A percentile compares a stretch with the other conserved stretches of the same genome.
phyloP scores from a whole-genome alignment of 2,329 filamentous ascomycete genomes.

The Ophiostoma montium region DNA sequence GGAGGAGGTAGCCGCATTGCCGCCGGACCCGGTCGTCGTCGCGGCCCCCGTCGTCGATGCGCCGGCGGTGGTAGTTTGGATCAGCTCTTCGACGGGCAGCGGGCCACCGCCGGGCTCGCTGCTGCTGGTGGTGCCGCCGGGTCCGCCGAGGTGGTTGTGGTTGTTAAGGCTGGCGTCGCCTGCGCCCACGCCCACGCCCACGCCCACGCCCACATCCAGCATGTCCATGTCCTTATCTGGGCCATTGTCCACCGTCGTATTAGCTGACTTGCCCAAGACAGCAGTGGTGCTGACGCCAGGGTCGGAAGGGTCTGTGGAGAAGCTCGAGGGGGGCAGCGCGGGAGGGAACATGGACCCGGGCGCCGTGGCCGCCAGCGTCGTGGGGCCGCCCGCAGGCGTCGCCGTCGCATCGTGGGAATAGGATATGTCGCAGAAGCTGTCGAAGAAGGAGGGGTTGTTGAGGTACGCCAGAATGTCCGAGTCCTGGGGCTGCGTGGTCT shows the following conservation, averaged over 20 bases:
- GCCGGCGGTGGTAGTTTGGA: not conserved
- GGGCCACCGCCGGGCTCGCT: constrained; percentile 23
- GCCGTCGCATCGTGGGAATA: no score
- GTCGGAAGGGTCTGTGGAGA: not conserved
- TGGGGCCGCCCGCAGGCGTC: not conserved
- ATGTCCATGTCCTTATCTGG: constrained; percentile 10
- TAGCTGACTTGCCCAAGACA: not conserved
- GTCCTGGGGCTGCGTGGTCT: not conserved
- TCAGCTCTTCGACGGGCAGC: constrained; percentile 20
- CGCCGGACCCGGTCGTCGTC: constrained; percentile 25
- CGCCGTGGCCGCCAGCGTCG: not conserved
- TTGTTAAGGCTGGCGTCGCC: no score
- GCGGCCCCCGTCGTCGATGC: constrained; percentile 11
- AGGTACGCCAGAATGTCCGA: constrained; percentile 30
- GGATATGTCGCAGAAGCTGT: constrained; percentile 11
- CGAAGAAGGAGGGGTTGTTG: constrained; percentile 24
- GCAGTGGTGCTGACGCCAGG: not conserved
- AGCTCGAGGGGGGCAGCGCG: not conserved
- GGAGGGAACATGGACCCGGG: constrained; percentile 3
- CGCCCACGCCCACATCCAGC: not conserved
- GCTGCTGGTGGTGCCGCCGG: not conserved
- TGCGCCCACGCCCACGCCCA: not conserved
- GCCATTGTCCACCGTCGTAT: constrained; percentile 4
- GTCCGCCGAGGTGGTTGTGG: not conserved
- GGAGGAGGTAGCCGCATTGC: no score